Evolutionary conservation across 140 eudicot genomes (phyloP).

Genomic region (Ambrosia hybrid): DNA sequence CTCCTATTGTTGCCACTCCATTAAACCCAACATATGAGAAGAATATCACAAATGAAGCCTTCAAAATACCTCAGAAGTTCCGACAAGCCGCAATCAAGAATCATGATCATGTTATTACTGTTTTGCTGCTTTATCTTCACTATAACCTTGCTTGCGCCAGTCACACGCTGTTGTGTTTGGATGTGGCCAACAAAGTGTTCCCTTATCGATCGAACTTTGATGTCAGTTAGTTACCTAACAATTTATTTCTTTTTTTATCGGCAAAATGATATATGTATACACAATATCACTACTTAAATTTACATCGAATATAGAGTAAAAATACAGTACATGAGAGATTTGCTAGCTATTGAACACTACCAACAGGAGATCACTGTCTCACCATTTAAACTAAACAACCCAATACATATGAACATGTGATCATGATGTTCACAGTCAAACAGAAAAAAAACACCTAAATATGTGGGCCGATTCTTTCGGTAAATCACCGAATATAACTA

Average conservation of each 20-base stretch:
- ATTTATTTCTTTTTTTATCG: neutral
- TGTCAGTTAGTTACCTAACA: constrained; percentile 31
- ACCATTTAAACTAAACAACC: too few relatives aligned
- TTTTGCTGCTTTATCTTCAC: constrained; percentile 48
- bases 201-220: constrained; percentile 40
- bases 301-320: neutral
- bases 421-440: neutral
- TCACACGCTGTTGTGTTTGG: constrained; percentile 46
- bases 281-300: neutral
- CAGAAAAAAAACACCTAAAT: too few relatives aligned
- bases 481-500: too few relatives aligned
- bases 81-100: constrained; percentile 57
- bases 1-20: neutral
- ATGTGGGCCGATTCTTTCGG: too few relatives aligned
- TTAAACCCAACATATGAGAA: neutral
- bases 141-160: constrained; percentile 42
- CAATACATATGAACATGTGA: neutral
- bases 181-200: constrained; percentile 38
- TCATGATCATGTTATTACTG: constrained; percentile 64
- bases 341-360: too few relatives aligned
- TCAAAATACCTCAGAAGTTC: constrained; percentile 27
- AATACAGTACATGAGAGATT: neutral
- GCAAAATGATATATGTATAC: neutral
- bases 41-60: neutral
- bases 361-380: too few relatives aligned